Evolutionary conservation across 306 rosid species (phyloP), one percentile per base, ranked within the genome.

Genomic region (Albizia julibrissin): DNA sequence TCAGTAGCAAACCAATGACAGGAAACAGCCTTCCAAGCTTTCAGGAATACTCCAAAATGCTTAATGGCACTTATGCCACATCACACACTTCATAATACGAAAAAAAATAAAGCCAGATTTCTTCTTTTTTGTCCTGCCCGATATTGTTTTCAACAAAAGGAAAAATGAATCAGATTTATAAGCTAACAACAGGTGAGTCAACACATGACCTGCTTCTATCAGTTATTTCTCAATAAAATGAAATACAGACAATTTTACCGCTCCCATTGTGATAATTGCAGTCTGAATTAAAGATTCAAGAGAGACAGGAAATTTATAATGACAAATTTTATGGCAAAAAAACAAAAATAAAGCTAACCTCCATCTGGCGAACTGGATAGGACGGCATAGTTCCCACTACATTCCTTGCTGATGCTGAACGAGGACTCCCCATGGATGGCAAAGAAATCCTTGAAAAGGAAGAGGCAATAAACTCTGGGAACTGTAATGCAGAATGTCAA

Each of bases 401-500:
- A 81, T 86, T 86, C 88, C 97, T 89, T 12, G 87, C 43, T 43
- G 97, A 89, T 68, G 97, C 75, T 80, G 91, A 81, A 29, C 85
- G 90, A 12, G 88, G 90, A 89, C 85, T 90, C 75, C 96, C 91
- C 70, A 50, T 78, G 44, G 97, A 89, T 84, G 94, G 99, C 90
- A 91, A 89, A 42, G 94, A 84, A 84, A 92, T 69, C 68, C 94
- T 85, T 8, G 94, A 88, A 87, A 96, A 94, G 59, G 88, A 86
- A 49, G 98, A 91, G 29, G 91, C 19, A 79, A 96, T 62, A 24
- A 91, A 80, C 85, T 87, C 93, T 12, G 99, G 99, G 76, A 92
- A 85, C 98, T 95, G 97, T 34, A 75, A 81, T 18, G 71, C n/a
- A 79, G 50, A 75, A 34, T 62, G 37, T 61, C 81, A 74, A 47